Evolutionary conservation across 306 rosid species (phyloP).

Genomic region (Citrullus colocynthis): DNA sequence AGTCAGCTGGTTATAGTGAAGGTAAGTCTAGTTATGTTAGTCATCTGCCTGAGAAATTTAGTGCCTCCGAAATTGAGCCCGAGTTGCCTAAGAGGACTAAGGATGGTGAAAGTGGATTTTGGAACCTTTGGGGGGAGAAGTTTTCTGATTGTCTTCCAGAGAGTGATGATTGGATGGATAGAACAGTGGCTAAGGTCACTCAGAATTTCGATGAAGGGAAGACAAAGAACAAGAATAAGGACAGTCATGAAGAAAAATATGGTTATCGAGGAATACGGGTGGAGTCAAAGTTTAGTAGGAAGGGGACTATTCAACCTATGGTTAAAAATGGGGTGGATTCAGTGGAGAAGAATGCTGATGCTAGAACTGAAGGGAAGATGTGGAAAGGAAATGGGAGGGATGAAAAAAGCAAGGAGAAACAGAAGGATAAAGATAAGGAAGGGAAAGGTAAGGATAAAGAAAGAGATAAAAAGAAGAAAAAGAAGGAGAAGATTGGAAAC

Average conservation of each 20-base stretch:
- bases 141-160: slow-evolving; percentile 21
- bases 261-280: neutral
- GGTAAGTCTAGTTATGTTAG: neutral
- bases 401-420: slow-evolving; percentile 45
- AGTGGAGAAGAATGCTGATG: slow-evolving; percentile 26
- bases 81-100: neutral
- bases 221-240: slow-evolving; percentile 35
- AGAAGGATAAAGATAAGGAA: slow-evolving; percentile 48
- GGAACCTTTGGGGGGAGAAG: slow-evolving; percentile 36
- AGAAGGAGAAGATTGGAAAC: slow-evolving; percentile 36
- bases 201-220: slow-evolving; percentile 19
- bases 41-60: neutral
- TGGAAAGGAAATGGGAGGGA: slow-evolving; percentile 51
- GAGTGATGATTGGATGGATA: slow-evolving; percentile 43
- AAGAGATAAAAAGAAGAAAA: slow-evolving; percentile 54
- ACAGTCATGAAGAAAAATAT: neutral
- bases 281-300: neutral
- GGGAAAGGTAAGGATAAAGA: slow-evolving; percentile 30
- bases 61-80: neutral
- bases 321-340: neutral
- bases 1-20: neutral
- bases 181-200: slow-evolving; percentile 36
- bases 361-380: slow-evolving; percentile 33
- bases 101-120: neutral
- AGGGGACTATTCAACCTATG: neutral